phyloP scores from a whole-genome alignment of 2,329 filamentous ascomycete genomes.

The Colletotrichum paranaense region DNA sequence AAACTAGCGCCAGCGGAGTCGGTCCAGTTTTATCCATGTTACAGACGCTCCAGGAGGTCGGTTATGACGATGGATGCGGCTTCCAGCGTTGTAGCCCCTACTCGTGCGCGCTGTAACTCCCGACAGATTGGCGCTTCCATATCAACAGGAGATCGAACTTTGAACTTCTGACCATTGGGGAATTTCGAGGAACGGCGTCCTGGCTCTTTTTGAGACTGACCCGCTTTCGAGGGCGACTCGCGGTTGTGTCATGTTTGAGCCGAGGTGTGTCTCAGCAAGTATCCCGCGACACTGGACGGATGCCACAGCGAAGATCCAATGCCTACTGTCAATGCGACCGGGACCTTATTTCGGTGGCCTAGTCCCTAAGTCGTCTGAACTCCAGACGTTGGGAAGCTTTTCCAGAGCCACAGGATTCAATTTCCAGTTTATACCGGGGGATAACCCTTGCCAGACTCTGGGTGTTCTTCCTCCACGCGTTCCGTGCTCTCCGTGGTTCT shows the following conservation, averaged over 20 bases:
- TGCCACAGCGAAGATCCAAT: constrained; percentile 16
- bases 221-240: constrained; percentile 4
- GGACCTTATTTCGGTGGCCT: background rate
- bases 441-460: background rate
- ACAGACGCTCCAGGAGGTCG: background rate
- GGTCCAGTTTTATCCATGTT: background rate
- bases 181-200: background rate
- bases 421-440: background rate
- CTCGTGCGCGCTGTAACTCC: background rate
- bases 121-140: too few relatives aligned
- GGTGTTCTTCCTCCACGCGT: background rate
- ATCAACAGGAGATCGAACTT: too few relatives aligned
- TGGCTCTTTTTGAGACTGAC: background rate
- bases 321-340: constrained; percentile 1
- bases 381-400: background rate
- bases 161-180: too few relatives aligned
- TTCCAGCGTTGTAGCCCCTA: background rate
- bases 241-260: constrained; percentile 19
- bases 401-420: background rate
- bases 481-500: background rate
- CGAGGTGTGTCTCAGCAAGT: constrained; percentile 21
- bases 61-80: background rate
- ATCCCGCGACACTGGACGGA: constrained; percentile 9
- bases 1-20: background rate
- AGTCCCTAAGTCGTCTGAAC: constrained; percentile 17